Evolutionary conservation across 2,329 filamentous ascomycete species (phyloP).

Genomic region (Neonectria neomacrospora): DNA sequence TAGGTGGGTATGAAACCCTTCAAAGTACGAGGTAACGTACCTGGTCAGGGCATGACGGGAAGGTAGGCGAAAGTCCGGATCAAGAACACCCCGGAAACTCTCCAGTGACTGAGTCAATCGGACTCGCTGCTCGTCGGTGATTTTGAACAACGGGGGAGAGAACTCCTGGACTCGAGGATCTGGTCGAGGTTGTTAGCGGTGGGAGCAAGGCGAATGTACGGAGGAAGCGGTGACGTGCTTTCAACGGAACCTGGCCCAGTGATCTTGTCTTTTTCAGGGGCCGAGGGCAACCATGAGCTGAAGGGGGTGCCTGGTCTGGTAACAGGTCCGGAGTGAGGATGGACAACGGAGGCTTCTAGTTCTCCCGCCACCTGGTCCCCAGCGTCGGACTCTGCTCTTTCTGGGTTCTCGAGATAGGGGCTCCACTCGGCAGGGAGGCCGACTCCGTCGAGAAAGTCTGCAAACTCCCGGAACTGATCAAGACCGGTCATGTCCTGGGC

Average conservation of each 20-base stretch:
- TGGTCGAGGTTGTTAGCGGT: constrained; percentile 2
- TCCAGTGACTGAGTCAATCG: constrained; percentile 42
- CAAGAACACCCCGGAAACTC: constrained; percentile 44
- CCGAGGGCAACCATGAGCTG: constrained; percentile 52
- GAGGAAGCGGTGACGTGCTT: constrained; percentile 4
- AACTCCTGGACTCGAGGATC: constrained; percentile 31
- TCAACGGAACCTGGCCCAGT: constrained; percentile 27
- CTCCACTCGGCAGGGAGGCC: constrained; percentile 54
- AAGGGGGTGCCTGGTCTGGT: constrained; percentile 49
- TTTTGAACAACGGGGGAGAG: constrained; percentile 40
- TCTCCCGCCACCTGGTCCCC: constrained; percentile 33
- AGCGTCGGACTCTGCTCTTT: constrained; percentile 14
- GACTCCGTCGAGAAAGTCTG: constrained; percentile 52
- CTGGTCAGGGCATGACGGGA: constrained; percentile 51
- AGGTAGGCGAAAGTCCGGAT: constrained; percentile 47
- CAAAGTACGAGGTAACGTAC: constrained; percentile 51
- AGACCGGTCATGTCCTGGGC: constrained; percentile 31
- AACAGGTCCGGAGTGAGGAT: constrained; percentile 1
- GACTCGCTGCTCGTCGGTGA: constrained; percentile 50
- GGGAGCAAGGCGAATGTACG: background rate
- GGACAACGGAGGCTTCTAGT: constrained; percentile 21
- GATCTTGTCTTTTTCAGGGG: constrained; percentile 45
- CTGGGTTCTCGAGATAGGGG: constrained; percentile 48
- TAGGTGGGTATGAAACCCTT: constrained; percentile 53
- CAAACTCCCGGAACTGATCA: constrained; percentile 53